phyloP scores from a whole-genome alignment of 208 protist species.

The Paratrypanosoma confusum region DNA sequence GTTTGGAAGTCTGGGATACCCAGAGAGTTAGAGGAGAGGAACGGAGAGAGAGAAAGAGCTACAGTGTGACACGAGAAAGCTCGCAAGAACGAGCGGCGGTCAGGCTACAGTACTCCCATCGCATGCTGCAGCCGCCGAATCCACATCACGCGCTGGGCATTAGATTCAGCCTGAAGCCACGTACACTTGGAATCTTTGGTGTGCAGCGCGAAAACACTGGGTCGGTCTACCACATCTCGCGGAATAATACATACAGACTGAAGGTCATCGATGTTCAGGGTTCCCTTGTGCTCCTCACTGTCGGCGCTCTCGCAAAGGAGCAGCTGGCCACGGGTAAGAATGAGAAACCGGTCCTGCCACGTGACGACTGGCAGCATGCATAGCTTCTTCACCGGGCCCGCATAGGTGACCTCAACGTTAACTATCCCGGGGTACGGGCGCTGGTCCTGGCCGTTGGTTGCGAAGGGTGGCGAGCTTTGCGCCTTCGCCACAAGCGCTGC shows the following conservation, averaged over 20 bases:
- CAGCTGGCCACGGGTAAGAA: constrained; percentile 29
- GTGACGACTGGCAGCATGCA: too few relatives aligned
- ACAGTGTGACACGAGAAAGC: too few relatives aligned
- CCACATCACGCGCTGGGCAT: constrained; percentile 28
- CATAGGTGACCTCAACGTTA: too few relatives aligned
- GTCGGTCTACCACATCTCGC: constrained; percentile 1
- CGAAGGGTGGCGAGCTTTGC: too few relatives aligned
- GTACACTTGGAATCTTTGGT: constrained; percentile 3
- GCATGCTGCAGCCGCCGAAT: constrained; percentile 47
- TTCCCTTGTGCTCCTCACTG: constrained; percentile 11
- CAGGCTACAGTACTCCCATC: constrained; percentile 38
- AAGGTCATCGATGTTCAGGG: not conserved
- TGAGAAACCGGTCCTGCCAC: constrained; percentile 56
- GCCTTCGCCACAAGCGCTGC: too few relatives aligned
- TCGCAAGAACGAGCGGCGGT: too few relatives aligned
- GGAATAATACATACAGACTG: constrained; percentile 9
- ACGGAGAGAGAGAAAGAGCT: too few relatives aligned
- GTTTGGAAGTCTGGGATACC: too few relatives aligned
- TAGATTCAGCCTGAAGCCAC: constrained; percentile 19
- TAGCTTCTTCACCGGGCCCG: too few relatives aligned
- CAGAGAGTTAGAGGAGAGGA: too few relatives aligned
- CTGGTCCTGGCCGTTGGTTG: too few relatives aligned
- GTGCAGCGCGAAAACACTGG: constrained; percentile 10
- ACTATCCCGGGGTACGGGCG: too few relatives aligned
- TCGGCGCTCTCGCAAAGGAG: constrained; percentile 38